These are phyloP conservation scores for Ilex aquifolium DNA, from an alignment of 257 asterid species.

Conservation along the genomic window DNA sequence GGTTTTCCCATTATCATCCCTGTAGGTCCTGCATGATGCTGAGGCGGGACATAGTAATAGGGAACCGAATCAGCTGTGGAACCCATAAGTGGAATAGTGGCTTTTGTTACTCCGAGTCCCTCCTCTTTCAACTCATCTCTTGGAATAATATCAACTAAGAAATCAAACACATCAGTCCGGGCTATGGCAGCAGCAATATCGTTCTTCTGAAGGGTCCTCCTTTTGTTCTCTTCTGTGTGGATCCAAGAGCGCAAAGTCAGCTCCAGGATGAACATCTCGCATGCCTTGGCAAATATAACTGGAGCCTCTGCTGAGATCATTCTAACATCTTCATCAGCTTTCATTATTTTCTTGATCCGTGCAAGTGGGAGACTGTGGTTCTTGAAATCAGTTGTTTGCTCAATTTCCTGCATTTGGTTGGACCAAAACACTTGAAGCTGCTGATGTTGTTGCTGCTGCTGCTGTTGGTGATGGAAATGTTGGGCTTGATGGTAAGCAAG, in stretches of 20 bases:
- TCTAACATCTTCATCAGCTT: slow-evolving; percentile 59
- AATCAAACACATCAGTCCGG: slow-evolving; percentile 63
- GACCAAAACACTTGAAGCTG: slow-evolving; percentile 58
- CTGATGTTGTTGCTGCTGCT: slow-evolving; percentile 19
- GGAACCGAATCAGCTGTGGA: slow-evolving; percentile 38
- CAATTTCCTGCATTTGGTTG: slow-evolving; percentile 43
- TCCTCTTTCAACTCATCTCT: slow-evolving; percentile 63
- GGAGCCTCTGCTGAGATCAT: slow-evolving; percentile 76
- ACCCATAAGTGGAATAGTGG: slow-evolving; percentile 34
- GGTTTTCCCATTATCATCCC: slow-evolving; percentile 43
- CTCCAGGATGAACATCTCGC: slow-evolving; percentile 69
- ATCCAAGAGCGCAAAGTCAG: slow-evolving; percentile 57
- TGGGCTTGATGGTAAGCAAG: slow-evolving; percentile 44
- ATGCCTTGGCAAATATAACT: slow-evolving; percentile 57
- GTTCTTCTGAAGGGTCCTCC: slow-evolving; percentile 67
- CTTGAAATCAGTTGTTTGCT: slow-evolving; percentile 51
- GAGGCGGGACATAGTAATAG: slow-evolving; percentile 38
- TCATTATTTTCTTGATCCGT: slow-evolving; percentile 64
- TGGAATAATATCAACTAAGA: slow-evolving; percentile 56
- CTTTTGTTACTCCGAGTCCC: slow-evolving; percentile 43
- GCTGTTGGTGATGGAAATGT: slow-evolving; percentile 42
- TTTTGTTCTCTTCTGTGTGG: slow-evolving; percentile 60
- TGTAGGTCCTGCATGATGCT: slow-evolving; percentile 27
- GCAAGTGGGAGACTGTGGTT: slow-evolving; percentile 64
- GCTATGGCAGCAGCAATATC: slow-evolving; percentile 63